Evolutionary conservation across 176 grass and related monocot species (phyloP), one percentile per base, ranked within the genome.

Genomic region (Chloris gayana): DNA sequence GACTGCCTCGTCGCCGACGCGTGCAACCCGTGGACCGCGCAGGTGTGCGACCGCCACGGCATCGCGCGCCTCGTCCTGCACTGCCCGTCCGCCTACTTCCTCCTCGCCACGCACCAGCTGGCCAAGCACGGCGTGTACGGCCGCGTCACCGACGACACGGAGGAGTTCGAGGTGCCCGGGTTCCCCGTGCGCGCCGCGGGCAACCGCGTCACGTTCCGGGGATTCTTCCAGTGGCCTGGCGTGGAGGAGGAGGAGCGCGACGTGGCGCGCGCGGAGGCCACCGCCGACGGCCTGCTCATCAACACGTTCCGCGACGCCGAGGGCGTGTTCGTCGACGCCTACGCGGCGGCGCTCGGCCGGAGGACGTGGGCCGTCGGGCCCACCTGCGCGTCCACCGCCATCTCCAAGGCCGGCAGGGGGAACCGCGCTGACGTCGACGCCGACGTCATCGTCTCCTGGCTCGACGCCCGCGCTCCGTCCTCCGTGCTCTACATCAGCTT

Each of bases 221-320:
- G 91, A 4, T 47, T 94, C 14, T 90, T 88, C 62, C 64, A 80
- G 38, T 51, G 12, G 69, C 76, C 87, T 0, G 84, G 91, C 15
- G 6, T 77, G 73, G 88, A 91, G 69, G 19, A n/a, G n/a, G n/a
- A n/a, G n/a, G n/a, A n/a, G n/a, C n/a, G n/a, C n/a, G n/a, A n/a
- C n/a, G n/a, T n/a, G n/a, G n/a, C n/a, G n/a, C n/a, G n/a, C 3
- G 88, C 81, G 14, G 85, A 94, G 88, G 78, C 76, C 44, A 62
- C 44, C 18, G 82, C 88, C 19, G 85, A 91, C 14, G 88, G 78
- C 15, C n/a, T 88, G 18, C 14, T 91, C 8, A 6, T 90, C 29
- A 88, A 94, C 82, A 94, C 87, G 21, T 94, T 94, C 80, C 77
- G 74, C 67, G 17, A 70, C 78, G 7, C 89, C n/a, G 86, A 92